Evolutionary conservation across 306 rosid species (phyloP).

Genomic region (Vachellia collinsii): DNA sequence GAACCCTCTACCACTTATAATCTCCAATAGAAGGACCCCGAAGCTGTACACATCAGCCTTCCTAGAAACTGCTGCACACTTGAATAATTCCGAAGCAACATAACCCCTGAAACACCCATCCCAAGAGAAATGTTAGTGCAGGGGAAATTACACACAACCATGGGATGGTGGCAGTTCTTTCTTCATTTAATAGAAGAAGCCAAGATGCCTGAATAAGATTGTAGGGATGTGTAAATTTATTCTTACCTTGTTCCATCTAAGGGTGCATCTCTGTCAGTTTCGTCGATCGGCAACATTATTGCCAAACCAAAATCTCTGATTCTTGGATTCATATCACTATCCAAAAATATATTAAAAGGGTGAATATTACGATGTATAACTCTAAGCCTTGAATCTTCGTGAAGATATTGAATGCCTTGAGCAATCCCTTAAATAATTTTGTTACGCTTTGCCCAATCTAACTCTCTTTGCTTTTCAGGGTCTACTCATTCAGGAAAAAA

Average conservation of each 20-base stretch:
- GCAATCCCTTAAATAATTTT: conserved; percentile 53
- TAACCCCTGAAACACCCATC: conserved; percentile 32
- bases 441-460: conserved; percentile 50
- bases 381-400: conserved; percentile 57
- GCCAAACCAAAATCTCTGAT: conserved; percentile 69
- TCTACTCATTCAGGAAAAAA: conserved; percentile 30
- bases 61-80: conserved; percentile 36
- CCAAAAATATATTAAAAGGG: conserved; percentile 56
- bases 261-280: conserved; percentile 47
- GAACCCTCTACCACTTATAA: too few relatives aligned
- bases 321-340: conserved; percentile 49
- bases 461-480: conserved; percentile 34
- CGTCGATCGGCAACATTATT: conserved; percentile 41
- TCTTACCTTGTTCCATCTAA: conserved; percentile 65
- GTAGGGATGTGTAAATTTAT: not conserved
- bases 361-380: conserved; percentile 64
- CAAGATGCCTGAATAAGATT: not conserved
- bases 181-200: not conserved
- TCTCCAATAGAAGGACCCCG: conserved; percentile 44
- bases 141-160: not conserved
- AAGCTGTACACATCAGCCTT: conserved; percentile 44
- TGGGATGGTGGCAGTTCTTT: not conserved
- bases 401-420: conserved; percentile 58
- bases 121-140: not conserved
- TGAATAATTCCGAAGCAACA: conserved; percentile 35